phyloP scores from a whole-genome alignment of 345 rosid genomes.

The Jatropha curcas region DNA sequence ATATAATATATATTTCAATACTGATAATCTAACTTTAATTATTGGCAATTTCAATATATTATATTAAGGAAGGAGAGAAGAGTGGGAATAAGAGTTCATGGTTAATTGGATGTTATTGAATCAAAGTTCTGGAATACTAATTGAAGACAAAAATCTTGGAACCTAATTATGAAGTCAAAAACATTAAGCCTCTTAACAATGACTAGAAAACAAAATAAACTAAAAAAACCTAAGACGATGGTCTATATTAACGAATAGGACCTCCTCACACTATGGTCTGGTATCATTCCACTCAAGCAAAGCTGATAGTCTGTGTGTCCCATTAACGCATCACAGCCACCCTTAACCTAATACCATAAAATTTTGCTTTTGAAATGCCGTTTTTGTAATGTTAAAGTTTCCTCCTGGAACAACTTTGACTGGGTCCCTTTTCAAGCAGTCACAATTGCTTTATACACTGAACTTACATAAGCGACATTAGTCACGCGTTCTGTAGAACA shows the following conservation, averaged over 20 bases:
- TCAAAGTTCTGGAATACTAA: no score
- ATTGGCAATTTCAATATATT: no score
- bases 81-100: no score
- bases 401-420: slow-evolving; percentile 58
- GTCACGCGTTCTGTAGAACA: slow-evolving; percentile 67
- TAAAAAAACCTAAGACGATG: not conserved
- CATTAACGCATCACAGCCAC: slow-evolving; percentile 26
- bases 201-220: not conserved
- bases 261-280: slow-evolving; percentile 51
- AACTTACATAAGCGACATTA: slow-evolving; percentile 44
- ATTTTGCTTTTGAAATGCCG: slow-evolving; percentile 29
- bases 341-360: slow-evolving; percentile 64
- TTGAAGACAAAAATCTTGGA: no score
- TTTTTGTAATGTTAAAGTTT: slow-evolving; percentile 37
- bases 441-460: slow-evolving; percentile 53
- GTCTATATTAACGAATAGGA: slow-evolving; percentile 47
- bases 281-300: slow-evolving; percentile 63
- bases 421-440: slow-evolving; percentile 45
- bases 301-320: slow-evolving; percentile 42
- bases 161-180: not conserved
- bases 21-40: no score
- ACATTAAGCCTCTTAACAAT: not conserved
- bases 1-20: no score
- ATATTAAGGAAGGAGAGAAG: no score
- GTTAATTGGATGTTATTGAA: no score